phyloP scores from a whole-genome alignment of 164 flowering plant species.

The Liriodendron chinense region DNA sequence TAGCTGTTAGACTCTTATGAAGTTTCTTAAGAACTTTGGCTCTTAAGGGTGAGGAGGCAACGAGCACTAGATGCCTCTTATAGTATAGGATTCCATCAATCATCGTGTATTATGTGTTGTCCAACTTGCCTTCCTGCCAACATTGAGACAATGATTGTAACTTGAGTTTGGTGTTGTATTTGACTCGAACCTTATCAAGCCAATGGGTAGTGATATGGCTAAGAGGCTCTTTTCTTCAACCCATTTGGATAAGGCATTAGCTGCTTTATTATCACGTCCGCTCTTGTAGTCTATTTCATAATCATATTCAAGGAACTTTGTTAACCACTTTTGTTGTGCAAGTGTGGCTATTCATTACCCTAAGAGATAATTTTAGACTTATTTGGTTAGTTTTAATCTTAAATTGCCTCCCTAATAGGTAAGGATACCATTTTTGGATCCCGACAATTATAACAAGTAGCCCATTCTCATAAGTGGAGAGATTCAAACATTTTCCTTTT shows the following conservation, averaged over 20 bases:
- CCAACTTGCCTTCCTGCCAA: not conserved
- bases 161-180: not conserved
- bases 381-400: not conserved
- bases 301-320: not conserved
- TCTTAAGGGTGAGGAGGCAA: no score
- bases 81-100: no score
- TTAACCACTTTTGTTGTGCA: no score
- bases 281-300: no score
- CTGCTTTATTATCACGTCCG: not conserved
- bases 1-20: no score
- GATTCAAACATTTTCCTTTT: not conserved
- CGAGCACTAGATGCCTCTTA: no score
- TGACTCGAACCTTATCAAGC: not conserved
- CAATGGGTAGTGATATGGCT: no score
- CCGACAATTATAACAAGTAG: conserved; percentile 1
- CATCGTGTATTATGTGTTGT: no score
- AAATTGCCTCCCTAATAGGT: not conserved
- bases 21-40: no score
- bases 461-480: conserved; percentile 5
- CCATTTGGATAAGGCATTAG: no score
- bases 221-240: no score
- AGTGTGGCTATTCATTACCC: not conserved
- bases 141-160: not conserved
- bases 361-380: conserved; percentile 1
- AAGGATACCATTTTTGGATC: conserved; percentile 6